A percentile compares a stretch with the other conserved stretches of the same genome.
phyloP scores from a whole-genome alignment of 129 eudicot genomes.

The Artemisia tridentata region DNA sequence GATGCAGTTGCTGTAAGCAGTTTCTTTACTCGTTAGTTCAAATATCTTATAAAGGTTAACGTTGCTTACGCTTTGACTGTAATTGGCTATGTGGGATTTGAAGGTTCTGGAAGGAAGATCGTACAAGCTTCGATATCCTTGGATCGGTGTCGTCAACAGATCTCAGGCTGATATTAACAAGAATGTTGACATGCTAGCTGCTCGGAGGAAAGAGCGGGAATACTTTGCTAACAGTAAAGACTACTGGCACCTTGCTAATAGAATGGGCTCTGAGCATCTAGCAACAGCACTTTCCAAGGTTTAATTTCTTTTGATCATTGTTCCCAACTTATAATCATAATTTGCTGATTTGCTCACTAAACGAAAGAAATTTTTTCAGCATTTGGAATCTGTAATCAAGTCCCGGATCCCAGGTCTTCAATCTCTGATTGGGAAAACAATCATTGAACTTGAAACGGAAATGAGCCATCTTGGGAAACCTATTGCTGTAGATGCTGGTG shows the following conservation, averaged over 20 bases:
- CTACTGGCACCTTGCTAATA: constrained; percentile 9
- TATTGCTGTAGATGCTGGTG: constrained; percentile 70
- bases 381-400: constrained; percentile 73
- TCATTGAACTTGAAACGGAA: constrained; percentile 75
- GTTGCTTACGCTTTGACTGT: not conserved
- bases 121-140: constrained; percentile 73
- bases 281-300: not conserved
- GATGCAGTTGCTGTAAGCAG: not conserved
- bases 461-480: constrained; percentile 78
- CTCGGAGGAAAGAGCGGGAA: constrained; percentile 1
- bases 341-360: constrained; percentile 7
- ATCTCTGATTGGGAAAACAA: constrained; percentile 64
- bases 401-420: constrained; percentile 67
- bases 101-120: constrained; percentile 85
- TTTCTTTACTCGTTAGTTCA: not conserved
- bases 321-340: not conserved
- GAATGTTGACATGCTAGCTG: constrained; percentile 14
- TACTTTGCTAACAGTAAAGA: not conserved
- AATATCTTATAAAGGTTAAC: not conserved
- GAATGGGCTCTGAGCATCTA: constrained; percentile 11
- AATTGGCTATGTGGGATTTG: not conserved
- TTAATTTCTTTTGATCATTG: not conserved
- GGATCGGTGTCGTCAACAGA: constrained; percentile 88
- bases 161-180: constrained; percentile 90
- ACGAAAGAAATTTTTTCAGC: constrained; percentile 51